Base-by-base conservation (phyloP, 139 green algal species). In the Pleodorina starrii region DNA sequence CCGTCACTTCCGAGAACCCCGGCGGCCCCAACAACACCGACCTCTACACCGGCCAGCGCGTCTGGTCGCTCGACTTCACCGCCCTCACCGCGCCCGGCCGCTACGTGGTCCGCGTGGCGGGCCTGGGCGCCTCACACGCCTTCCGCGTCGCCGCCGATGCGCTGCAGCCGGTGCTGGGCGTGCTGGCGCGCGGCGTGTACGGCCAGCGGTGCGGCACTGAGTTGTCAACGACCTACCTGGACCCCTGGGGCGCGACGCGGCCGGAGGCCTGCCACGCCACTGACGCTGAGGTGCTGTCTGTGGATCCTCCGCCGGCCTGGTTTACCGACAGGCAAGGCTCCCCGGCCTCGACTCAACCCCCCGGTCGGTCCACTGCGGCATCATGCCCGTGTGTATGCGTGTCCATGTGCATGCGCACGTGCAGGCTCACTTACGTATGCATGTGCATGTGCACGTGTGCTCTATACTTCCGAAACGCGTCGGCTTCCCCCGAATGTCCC, bases 201-300 rank as follows among this genome's bases (percentile, higher is more conserved):
- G 85, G 85, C n/a, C 85, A 89, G 71, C 72, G 85, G 14, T 89
- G 85, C 44, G 85, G 85, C n/a, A 43, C 36, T 50, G 85, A 72
- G 1, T 72, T 89, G 50, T 44, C n/a, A 0, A 1, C 7, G 2
- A 6, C 10, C 32, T 89, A 57, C n/a, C 73, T 89, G 42, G 42
- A 5, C 3, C 72, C 85, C 23, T 89, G 51, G 54, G 85, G 46
- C 25, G 38, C 57, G n/a, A 75, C 79, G 25, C 50, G 85, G 10
- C 72, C 72, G 43, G 85, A 89, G 85, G 85, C 72, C 5, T 89
- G 85, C 36, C 85, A 89, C 36, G 40, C 25, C 3, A 63, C 36
- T 6, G 85, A 89, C 43, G 85, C 85, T 32, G 71, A 84, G 23
- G 50, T 89, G 71, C 66, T 89, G 85, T 16, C 32, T 4, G 54